phyloP scores from a whole-genome alignment of 2,329 filamentous ascomycete genomes.

The Aspergillus nomiae region DNA sequence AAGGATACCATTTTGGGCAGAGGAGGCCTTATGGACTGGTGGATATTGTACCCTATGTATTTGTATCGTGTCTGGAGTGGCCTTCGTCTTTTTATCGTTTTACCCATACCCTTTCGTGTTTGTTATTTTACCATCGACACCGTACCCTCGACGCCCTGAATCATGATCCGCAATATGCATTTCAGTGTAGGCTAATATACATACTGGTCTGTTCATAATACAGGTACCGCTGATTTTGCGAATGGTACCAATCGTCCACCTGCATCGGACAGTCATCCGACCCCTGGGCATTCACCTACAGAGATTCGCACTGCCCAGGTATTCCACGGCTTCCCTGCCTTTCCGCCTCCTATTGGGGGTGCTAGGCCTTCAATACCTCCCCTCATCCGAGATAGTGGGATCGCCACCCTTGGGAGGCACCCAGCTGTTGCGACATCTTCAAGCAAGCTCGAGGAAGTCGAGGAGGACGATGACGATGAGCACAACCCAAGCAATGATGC shows the following conservation, averaged over 20 bases:
- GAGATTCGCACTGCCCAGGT: slow-evolving; percentile 74
- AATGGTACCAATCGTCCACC: slow-evolving; percentile 61
- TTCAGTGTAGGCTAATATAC: slow-evolving; percentile 47
- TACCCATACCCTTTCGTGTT: slow-evolving; percentile 26
- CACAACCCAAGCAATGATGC: slow-evolving; percentile 55
- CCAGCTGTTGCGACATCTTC: slow-evolving; percentile 36
- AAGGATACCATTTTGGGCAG: slow-evolving; percentile 9
- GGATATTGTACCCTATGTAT: slow-evolving; percentile 12
- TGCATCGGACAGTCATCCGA: slow-evolving; percentile 57
- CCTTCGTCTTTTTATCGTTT: slow-evolving; percentile 9
- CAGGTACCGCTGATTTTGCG: slow-evolving; percentile 42
- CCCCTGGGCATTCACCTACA: slow-evolving; percentile 55
- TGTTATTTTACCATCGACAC: slow-evolving; percentile 22
- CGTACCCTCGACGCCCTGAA: slow-evolving; percentile 16
- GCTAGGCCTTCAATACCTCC: slow-evolving; percentile 65
- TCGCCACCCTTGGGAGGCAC: slow-evolving; percentile 44
- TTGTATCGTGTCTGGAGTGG: slow-evolving; percentile 13
- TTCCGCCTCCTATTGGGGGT: slow-evolving; percentile 56
- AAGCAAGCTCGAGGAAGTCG: slow-evolving; percentile 24
- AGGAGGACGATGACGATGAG: slow-evolving; percentile 28
- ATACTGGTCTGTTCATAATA: slow-evolving; percentile 25
- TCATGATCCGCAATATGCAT: slow-evolving; percentile 22
- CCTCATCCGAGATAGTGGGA: slow-evolving; percentile 59
- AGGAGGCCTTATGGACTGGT: slow-evolving; percentile 7
- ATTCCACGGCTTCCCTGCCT: slow-evolving; percentile 70